A percentile compares a stretch with the other conserved stretches of the same genome.
Evolutionary conservation across 1,139 yeast species (phyloP).

Genomic region (Candida sp.): DNA sequence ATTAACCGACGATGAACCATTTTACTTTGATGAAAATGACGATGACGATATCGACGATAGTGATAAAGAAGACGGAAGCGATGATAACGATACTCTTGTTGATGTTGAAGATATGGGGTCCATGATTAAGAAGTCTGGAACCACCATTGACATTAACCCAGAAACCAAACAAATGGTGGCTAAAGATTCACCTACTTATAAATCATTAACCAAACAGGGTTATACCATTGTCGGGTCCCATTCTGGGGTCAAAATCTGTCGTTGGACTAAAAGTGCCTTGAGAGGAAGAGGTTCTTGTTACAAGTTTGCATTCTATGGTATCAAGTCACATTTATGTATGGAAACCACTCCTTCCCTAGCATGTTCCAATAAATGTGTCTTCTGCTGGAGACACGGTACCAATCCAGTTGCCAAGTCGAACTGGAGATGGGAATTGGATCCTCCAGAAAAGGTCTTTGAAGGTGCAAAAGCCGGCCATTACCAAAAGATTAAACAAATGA

Average conservation of each 20-base stretch:
- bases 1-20: conserved; percentile 65
- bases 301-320: conserved; percentile 89
- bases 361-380: conserved; percentile 93
- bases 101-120: conserved; percentile 89
- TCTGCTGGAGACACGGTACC: conserved; percentile 98
- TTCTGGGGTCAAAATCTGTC: conserved; percentile 91
- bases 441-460: conserved; percentile 76
- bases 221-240: conserved; percentile 92
- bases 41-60: conserved; percentile 33
- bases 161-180: conserved; percentile 85
- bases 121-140: conserved; percentile 40
- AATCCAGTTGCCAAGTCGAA: conserved; percentile 90
- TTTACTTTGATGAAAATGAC: conserved; percentile 39
- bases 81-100: conserved; percentile 50
- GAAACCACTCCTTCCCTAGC: conserved; percentile 93
- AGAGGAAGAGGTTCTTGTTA: conserved; percentile 95
- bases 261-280: conserved; percentile 95
- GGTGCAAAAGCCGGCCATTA: conserved; percentile 92
- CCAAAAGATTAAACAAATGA: conserved; percentile 87
- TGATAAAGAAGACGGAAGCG: conserved; percentile 44
- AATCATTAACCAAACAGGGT: conserved; percentile 88
- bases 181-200: conserved; percentile 83
- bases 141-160: conserved; percentile 22
- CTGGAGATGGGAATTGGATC: conserved; percentile 96
- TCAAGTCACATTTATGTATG: conserved; percentile 89